phyloP scores from a whole-genome alignment of 345 rosid genomes.

The Nasturtium officinale region DNA sequence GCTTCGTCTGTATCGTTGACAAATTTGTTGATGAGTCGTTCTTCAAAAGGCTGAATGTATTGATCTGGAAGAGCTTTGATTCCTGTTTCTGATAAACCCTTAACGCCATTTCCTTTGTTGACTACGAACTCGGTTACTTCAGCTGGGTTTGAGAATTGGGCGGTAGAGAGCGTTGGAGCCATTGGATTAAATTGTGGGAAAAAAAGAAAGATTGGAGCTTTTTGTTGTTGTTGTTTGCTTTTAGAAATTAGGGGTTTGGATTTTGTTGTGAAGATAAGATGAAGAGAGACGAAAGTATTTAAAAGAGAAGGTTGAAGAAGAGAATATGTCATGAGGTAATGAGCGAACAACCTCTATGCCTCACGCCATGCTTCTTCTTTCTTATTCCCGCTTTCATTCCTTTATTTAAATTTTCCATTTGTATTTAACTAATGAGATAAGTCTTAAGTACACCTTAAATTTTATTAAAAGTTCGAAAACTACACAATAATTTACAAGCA shows the following conservation, averaged over 20 bases:
- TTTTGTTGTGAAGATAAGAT: constrained; percentile 19
- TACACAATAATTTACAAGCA: no score
- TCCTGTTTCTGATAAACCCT: constrained; percentile 55
- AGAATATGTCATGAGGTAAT: constrained; percentile 25
- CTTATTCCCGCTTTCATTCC: constrained; percentile 32
- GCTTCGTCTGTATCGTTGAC: constrained; percentile 42
- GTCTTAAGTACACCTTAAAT: no score
- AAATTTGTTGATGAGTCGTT: constrained; percentile 44
- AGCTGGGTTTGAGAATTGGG: constrained; percentile 30
- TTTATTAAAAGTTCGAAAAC: no score
- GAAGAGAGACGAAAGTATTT: constrained; percentile 39
- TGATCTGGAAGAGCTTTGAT: constrained; percentile 49
- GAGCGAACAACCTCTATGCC: constrained; percentile 44
- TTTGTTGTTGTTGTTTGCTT: neutral
- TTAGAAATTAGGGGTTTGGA: neutral
- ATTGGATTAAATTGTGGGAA: neutral
- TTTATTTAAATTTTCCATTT: constrained; percentile 4
- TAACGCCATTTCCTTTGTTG: constrained; percentile 51
- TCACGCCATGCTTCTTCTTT: constrained; percentile 38
- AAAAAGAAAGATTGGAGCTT: constrained; percentile 2
- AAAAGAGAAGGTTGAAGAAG: constrained; percentile 27
- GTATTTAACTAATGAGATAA: neutral
- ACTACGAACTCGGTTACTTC: constrained; percentile 49
- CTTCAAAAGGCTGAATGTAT: constrained; percentile 50
- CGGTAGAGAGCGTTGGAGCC: constrained; percentile 43